Evolutionary conservation across 2,329 filamentous ascomycete genomes (phyloP), one percentile per base, ranked within the genome.

Genomic region (Blumeria hordei): DNA sequence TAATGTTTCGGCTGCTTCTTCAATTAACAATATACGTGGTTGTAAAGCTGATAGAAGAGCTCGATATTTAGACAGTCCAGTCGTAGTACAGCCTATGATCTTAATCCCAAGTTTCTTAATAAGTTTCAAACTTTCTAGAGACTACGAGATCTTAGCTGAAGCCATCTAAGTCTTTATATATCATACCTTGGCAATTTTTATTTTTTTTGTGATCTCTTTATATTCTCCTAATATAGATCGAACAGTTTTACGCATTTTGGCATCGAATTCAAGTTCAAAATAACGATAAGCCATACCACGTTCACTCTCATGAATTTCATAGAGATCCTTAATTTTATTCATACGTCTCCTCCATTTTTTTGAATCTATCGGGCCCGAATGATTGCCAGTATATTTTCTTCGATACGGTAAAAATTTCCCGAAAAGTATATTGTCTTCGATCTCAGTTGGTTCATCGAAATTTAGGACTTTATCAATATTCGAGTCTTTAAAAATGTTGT

Each of bases 61-160:
- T 12, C 81, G 74, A 59, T 85, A 83, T 60, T 85, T 85, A 64
- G 77, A 80, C 12, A 85, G 64, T 5, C 81, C 81, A 0, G 81
- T 85, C 0, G 78, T 83, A 0, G 81, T 85, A 34, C 65, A 67
- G 3, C 65, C 66, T 37, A 67, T 61, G 1, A 67, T 53, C 44
- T 66, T 67, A 18, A 63, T 63, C 14, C 69, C 67, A 50, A 62
- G 84, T 83, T 68, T 92, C 83, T 69, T 92, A 83, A 66, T 61
- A 11, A 66, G 55, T 6, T 56, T 57, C 34, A 62, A 57, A 51
- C 63, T 63, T 9, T 56, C 53, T 33, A 58, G 34, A 56, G 58
- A 58, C 62, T 64, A n/a, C 3, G 34, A 41, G 33, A n/a, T 37
- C 21, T 61, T 16, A 57, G 54, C 54, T 35, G 35, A 53, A n/a